These are phyloP conservation scores for Aquanectria penicillioides DNA, from an alignment of 2,329 filamentous ascomycete genomes.

Conservation along the genomic window DNA sequence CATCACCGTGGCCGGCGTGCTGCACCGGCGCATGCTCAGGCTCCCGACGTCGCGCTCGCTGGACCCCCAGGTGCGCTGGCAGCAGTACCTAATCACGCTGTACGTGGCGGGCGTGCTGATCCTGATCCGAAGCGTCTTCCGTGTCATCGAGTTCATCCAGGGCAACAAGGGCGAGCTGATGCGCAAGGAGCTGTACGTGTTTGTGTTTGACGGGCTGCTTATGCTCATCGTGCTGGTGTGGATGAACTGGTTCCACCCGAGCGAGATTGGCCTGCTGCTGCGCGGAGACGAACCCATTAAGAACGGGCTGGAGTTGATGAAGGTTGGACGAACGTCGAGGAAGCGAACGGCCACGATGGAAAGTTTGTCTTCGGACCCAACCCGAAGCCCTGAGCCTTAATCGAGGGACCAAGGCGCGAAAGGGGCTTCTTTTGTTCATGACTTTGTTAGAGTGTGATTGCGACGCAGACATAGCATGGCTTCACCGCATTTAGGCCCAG, in stretches of 20 bases:
- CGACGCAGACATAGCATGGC: no score
- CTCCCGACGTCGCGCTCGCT: slow-evolving; percentile 23
- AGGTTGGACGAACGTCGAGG: slow-evolving; percentile 6
- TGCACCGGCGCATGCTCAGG: slow-evolving; percentile 49
- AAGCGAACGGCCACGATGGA: slow-evolving; percentile 20
- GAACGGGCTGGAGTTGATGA: slow-evolving; percentile 38
- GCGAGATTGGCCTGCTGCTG: slow-evolving; percentile 41
- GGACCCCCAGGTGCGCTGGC: slow-evolving; percentile 41
- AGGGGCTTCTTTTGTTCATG: no score
- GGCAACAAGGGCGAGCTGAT: slow-evolving; percentile 48
- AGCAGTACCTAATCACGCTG: slow-evolving; percentile 42
- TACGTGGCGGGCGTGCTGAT: slow-evolving; percentile 47
- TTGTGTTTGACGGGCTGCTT: slow-evolving; percentile 50
- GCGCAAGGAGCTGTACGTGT: slow-evolving; percentile 47
- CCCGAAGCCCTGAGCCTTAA: no score
- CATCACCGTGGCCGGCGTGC: slow-evolving; percentile 55
- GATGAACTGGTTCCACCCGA: slow-evolving; percentile 44
- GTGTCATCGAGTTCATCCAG: slow-evolving; percentile 54
- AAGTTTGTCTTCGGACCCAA: slow-evolving; percentile 10
- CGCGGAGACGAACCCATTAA: slow-evolving; percentile 33
- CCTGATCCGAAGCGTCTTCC: slow-evolving; percentile 53
- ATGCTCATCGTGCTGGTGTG: slow-evolving; percentile 45
- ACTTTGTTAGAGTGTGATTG: no score
- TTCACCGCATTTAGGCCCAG: no score
- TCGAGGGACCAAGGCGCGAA: no score